Evolutionary conservation across 2,329 filamentous ascomycete species (phyloP).

Genomic region (Ophiostoma novo-ulmi): DNA sequence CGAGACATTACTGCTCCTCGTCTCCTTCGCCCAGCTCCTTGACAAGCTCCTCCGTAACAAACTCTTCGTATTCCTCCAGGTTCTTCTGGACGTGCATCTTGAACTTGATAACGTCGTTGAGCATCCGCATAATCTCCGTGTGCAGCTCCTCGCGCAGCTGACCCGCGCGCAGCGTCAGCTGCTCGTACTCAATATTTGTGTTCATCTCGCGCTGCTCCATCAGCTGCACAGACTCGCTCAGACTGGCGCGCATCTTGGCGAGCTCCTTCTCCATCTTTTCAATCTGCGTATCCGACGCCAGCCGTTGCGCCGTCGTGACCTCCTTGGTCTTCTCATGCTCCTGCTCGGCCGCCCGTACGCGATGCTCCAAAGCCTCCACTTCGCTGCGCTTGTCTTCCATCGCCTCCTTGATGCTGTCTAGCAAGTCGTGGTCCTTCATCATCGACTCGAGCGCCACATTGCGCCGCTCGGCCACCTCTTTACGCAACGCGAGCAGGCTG

Average conservation of each 20-base stretch:
- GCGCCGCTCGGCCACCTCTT: slow-evolving; percentile 86
- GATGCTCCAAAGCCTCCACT: slow-evolving; percentile 85
- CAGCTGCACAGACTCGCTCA: slow-evolving; percentile 81
- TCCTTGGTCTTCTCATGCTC: slow-evolving; percentile 94
- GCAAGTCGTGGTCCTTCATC: slow-evolving; percentile 88
- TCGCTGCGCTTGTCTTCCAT: slow-evolving; percentile 94
- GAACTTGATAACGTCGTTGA: slow-evolving; percentile 97
- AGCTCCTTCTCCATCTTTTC: slow-evolving; percentile 99
- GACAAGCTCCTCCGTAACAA: slow-evolving; percentile 90
- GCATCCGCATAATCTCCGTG: slow-evolving; percentile 89
- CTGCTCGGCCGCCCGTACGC: slow-evolving; percentile 80
- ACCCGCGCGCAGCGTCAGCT: slow-evolving; percentile 78
- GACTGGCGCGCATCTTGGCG: slow-evolving; percentile 79
- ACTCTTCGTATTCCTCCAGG: slow-evolving; percentile 88
- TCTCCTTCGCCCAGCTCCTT: slow-evolving; percentile 63
- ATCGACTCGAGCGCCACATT: slow-evolving; percentile 79
- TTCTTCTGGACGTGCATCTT: slow-evolving; percentile 94
- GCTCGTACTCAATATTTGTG: slow-evolving; percentile 94
- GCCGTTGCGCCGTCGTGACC: slow-evolving; percentile 76
- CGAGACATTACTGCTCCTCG: slow-evolving; percentile 31
- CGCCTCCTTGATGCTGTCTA: slow-evolving; percentile 92
- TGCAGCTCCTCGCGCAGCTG: slow-evolving; percentile 93
- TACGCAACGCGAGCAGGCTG: slow-evolving; percentile 70
- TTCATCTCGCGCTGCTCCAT: slow-evolving; percentile 96
- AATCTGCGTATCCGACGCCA: slow-evolving; percentile 85